Conservation (phyloP, 176 grass and related monocot genomes). For the Triticum aestivum region IWGSC_CS_RefSeq_v2.1 NC_057797.1:40540390-40540889, state of each 20-base stretch:
- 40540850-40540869: slow-evolving; percentile 33
- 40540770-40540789: slow-evolving; percentile 69
- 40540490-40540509: background rate
- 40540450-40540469: background rate
- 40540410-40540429: no score
- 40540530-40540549: slow-evolving; percentile 1
- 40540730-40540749: slow-evolving; percentile 43
- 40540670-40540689: slow-evolving; percentile 86
- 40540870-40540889: background rate
- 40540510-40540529: background rate
- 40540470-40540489: background rate
- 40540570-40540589: background rate
- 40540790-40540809: slow-evolving; percentile 23
- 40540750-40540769: slow-evolving; percentile 56
- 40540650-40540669: slow-evolving; percentile 57
- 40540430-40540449: no score
- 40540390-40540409: no score
- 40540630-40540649: slow-evolving; percentile 62
- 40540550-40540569: background rate
- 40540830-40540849: background rate
- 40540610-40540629: slow-evolving; percentile 79
- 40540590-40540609: background rate
- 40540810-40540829: background rate
- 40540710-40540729: slow-evolving; percentile 40
- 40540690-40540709: slow-evolving; percentile 28